phyloP scores from a whole-genome alignment of 2,329 filamentous ascomycete genomes.

The Harringtonia lauricola region DNA sequence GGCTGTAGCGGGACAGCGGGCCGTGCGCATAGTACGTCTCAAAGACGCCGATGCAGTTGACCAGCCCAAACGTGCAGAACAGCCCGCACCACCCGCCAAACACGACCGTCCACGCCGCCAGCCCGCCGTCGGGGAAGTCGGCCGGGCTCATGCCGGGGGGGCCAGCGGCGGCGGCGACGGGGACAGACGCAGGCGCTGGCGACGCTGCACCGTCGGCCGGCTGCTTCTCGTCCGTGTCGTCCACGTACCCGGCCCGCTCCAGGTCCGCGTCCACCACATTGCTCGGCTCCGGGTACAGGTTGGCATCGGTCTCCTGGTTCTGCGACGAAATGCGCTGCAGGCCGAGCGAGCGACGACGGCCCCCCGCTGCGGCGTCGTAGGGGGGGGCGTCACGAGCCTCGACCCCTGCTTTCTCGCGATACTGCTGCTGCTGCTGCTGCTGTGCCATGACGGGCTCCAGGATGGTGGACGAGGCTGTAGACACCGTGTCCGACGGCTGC shows the following conservation, averaged over 20 bases:
- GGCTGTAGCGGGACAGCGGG: slow-evolving; percentile 32
- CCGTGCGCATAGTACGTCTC: slow-evolving; percentile 41
- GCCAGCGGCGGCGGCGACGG: not conserved
- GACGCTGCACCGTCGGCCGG: not conserved
- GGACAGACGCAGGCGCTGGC: not conserved
- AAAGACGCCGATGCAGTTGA: slow-evolving; percentile 40
- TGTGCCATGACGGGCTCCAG: too few relatives aligned
- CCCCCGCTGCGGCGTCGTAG: too few relatives aligned
- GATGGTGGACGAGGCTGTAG: too few relatives aligned
- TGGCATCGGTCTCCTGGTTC: slow-evolving; percentile 22
- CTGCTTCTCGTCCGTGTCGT: not conserved
- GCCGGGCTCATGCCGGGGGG: slow-evolving; percentile 24
- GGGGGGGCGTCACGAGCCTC: too few relatives aligned
- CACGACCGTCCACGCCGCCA: slow-evolving; percentile 38
- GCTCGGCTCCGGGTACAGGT: slow-evolving; percentile 20
- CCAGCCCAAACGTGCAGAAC: slow-evolving; percentile 26
- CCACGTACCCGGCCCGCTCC: slow-evolving; percentile 18
- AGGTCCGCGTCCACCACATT: slow-evolving; percentile 21
- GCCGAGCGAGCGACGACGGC: not conserved
- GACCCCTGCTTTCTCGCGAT: too few relatives aligned
- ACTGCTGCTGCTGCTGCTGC: too few relatives aligned
- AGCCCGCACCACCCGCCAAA: slow-evolving; percentile 22
- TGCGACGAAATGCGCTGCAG: slow-evolving; percentile 20
- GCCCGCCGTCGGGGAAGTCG: slow-evolving; percentile 41
- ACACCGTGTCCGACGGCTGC: too few relatives aligned